Percentiles rank a stretch among this genome's conserved stretches.
These are phyloP conservation scores for Knufia fluminis DNA, from an alignment of 2,329 filamentous ascomycete species.

Conservation along the genomic window DNA sequence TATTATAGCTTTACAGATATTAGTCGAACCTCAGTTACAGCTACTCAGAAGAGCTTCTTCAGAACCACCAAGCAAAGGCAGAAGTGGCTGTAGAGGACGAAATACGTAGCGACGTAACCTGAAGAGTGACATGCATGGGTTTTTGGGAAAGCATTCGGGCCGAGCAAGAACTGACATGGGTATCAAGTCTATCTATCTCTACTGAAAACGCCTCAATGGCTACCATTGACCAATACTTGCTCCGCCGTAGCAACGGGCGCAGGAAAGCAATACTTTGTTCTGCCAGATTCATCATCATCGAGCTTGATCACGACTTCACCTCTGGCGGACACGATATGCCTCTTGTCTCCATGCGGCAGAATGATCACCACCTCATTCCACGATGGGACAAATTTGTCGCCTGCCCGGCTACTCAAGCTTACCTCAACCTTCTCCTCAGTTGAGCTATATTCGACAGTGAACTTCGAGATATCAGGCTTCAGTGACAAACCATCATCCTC, in stretches of 20 bases:
- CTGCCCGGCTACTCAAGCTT: slow-evolving; percentile 31
- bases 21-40: no score
- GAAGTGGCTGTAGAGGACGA: no score
- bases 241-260: not conserved
- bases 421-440: slow-evolving; percentile 38
- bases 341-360: slow-evolving; percentile 42
- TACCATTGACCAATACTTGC: not conserved
- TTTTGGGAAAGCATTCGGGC: no score
- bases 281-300: not conserved
- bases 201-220: no score
- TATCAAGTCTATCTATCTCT: no score
- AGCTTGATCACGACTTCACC: slow-evolving; percentile 23
- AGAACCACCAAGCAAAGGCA: no score
- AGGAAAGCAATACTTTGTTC: not conserved
- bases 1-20: no score
- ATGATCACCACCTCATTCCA: slow-evolving; percentile 45
- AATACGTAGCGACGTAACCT: no score
- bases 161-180: no score
- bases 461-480: slow-evolving; percentile 32
- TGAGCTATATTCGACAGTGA: slow-evolving; percentile 37
- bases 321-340: slow-evolving; percentile 30
- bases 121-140: no score
- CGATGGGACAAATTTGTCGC: slow-evolving; percentile 37
- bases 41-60: no score
- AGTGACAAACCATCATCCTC: slow-evolving; percentile 51